Evolutionary conservation across 352 stramenopile genomes (phyloP), one percentile per base, ranked within the genome.

Genomic region (Phytophthora vignae): DNA sequence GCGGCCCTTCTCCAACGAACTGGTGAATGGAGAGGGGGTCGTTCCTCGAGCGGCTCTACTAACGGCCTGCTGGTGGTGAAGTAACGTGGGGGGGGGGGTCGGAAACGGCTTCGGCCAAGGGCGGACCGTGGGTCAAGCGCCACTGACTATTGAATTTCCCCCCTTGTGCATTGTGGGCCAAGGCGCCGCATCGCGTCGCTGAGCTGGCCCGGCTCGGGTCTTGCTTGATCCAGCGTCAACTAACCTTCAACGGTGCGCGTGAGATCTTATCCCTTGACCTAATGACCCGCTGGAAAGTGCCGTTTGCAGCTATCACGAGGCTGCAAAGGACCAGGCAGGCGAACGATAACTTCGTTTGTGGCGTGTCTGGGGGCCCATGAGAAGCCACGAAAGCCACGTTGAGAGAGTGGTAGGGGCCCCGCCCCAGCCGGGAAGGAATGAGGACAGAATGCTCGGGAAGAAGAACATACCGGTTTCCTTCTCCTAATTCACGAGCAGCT

Each of bases 261-360:
- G 70, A 49, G 56, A 72, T 64, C 71, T 74, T 70, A 73, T 74
- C 65, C 49, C 46, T 71, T 68, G 7, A 58, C 65, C 49, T 59
- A 59, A 48, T 64, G 54, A 36, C 55, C 55, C 11, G 42, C 53
- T 62, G 33, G 14, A 72, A 40, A 58, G 60, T 78, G 53, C 66
- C 71, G 71, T 74, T 78, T 68, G 49, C 36, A 33, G 54, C 44
- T 62, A 38, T 27, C 27, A 55, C n/a, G 36, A 4, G n/a, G 22
- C 38, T 62, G 53, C 27, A 29, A 29, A 29, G 27, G 27, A 6
- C 27, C 27, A 29, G 27, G 27, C 27, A n/a, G 48, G 22, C 27
- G 33, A 76, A 73, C 64, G 69, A 29, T 60, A 73, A 69, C 65
- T 66, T 69, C 58, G 69, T 76, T 73, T 63, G 44, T 57, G 64